A percentile compares a stretch with the other conserved stretches of the same genome.
Evolutionary conservation across 352 stramenopile species (phyloP).

Genomic region (Peronosclerospora sorghi): DNA sequence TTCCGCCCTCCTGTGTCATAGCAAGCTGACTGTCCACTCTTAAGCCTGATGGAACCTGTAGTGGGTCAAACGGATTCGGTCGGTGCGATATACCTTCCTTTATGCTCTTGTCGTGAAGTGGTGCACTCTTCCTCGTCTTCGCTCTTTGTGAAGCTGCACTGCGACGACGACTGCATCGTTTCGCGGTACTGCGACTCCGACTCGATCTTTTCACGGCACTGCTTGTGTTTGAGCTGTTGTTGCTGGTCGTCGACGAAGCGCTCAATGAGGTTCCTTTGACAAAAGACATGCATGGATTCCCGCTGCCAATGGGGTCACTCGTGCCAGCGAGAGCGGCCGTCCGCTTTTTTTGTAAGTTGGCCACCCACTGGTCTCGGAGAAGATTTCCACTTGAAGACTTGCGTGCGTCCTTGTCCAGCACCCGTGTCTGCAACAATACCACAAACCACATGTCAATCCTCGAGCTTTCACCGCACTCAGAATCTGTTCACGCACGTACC

Average conservation of each 20-base stretch:
- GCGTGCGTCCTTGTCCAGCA: conserved; percentile 14
- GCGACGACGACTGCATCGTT: conserved; percentile 20
- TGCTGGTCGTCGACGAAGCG: background rate
- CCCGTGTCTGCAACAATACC: conserved; percentile 14
- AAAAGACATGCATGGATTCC: conserved; percentile 8
- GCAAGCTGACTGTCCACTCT: conserved; percentile 22
- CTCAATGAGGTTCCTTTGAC: background rate
- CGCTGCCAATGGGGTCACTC: conserved; percentile 13
- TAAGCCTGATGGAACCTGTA: conserved; percentile 17
- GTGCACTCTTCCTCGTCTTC: conserved; percentile 9
- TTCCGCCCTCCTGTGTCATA: conserved; percentile 14
- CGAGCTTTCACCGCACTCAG: background rate
- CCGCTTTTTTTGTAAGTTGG: conserved; percentile 69
- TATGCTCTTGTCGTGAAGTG: conserved; percentile 18
- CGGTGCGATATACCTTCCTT: conserved; percentile 22
- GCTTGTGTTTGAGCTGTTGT: conserved; percentile 8
- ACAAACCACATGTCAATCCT: conserved; percentile 6
- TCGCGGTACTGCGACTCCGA: conserved; percentile 19
- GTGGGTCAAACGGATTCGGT: conserved; percentile 24
- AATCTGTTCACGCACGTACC: conserved; percentile 14
- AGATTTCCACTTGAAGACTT: conserved; percentile 31
- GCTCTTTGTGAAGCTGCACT: conserved; percentile 4
- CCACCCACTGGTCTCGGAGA: conserved; percentile 76
- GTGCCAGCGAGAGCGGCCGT: conserved; percentile 24
- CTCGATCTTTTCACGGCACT: conserved; percentile 14